Conservation (phyloP, 768 basidiomycete species). For the Mrakia gelida region DNA sequence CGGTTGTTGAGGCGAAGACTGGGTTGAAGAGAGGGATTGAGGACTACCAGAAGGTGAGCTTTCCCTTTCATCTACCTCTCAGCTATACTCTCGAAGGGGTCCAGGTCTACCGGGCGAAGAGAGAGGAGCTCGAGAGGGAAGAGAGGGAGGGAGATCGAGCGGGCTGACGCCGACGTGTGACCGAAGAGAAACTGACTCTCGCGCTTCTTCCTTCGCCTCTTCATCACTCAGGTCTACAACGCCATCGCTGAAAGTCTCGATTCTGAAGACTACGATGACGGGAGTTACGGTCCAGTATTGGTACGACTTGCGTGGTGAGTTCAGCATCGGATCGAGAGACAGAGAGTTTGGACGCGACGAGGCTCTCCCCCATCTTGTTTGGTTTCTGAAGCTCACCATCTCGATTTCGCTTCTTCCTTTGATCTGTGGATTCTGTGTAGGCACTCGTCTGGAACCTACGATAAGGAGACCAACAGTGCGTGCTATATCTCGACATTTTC, state of each 20-base stretch:
- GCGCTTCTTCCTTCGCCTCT: neutral
- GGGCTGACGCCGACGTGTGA: neutral
- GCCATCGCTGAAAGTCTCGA: slow-evolving; percentile 65
- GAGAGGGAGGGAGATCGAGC: neutral
- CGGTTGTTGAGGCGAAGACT: slow-evolving; percentile 53
- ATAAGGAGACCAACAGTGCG: slow-evolving; percentile 60
- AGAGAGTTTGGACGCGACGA: neutral
- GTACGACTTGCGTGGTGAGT: slow-evolving; percentile 67
- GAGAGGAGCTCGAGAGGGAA: neutral
- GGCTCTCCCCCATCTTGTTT: no score
- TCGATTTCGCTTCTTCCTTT: neutral
- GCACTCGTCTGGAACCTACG: slow-evolving; percentile 91
- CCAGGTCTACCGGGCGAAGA: no score
- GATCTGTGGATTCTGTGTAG: slow-evolving; percentile 38
- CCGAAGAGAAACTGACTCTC: neutral
- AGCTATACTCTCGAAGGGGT: neutral
- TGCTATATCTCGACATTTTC: neutral
- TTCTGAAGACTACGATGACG: slow-evolving; percentile 65
- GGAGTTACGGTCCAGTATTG: slow-evolving; percentile 52
- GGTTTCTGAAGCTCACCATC: neutral
- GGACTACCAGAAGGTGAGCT: slow-evolving; percentile 75
- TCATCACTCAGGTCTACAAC: slow-evolving; percentile 75
- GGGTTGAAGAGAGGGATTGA: slow-evolving; percentile 67
- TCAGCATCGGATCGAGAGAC: neutral
- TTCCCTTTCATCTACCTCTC: slow-evolving; percentile 60